Evolutionary conservation across 805 yeast genomes (phyloP).

Genomic region (Myxozyma mucilagina): DNA sequence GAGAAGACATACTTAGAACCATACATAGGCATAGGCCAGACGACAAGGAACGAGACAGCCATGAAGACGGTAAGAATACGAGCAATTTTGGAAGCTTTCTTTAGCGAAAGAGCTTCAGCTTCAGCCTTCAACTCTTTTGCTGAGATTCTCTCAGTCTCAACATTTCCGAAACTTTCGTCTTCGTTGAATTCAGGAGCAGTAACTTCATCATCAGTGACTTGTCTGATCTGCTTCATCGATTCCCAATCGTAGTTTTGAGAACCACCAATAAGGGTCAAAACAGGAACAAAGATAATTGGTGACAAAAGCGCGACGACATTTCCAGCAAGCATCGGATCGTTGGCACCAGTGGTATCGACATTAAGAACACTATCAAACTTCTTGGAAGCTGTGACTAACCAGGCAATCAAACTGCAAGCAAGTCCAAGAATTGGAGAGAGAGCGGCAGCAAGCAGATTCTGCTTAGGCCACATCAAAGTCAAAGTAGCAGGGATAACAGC

Average conservation of each 20-base stretch:
- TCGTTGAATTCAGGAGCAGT: neutral
- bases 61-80: conserved; percentile 26
- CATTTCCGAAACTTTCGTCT: too few species aligned
- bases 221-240: conserved; percentile 47
- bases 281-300: conserved; percentile 50
- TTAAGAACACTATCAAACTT: conserved; percentile 40
- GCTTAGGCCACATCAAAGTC: conserved; percentile 56
- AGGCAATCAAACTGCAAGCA: conserved; percentile 66
- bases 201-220: conserved; percentile 46
- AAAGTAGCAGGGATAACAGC: conserved; percentile 48
- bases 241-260: conserved; percentile 58
- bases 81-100: conserved; percentile 29
- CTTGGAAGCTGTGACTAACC: conserved; percentile 71
- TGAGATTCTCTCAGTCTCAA: too few species aligned
- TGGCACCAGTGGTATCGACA: conserved; percentile 70
- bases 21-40: conserved; percentile 91
- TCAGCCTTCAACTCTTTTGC: neutral
- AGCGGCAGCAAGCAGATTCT: conserved; percentile 63
- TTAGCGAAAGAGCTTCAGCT: conserved; percentile 6
- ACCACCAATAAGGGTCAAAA: conserved; percentile 48
- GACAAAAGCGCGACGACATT: conserved; percentile 56
- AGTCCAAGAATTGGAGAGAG: conserved; percentile 80
- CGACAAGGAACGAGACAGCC: conserved; percentile 59
- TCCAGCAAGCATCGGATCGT: conserved; percentile 78
- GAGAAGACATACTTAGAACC: conserved; percentile 71